Evolutionary conservation across 805 yeast genomes (phyloP), one percentile per base, ranked within the genome.

Genomic region (Metschnikowia lochheadii): DNA sequence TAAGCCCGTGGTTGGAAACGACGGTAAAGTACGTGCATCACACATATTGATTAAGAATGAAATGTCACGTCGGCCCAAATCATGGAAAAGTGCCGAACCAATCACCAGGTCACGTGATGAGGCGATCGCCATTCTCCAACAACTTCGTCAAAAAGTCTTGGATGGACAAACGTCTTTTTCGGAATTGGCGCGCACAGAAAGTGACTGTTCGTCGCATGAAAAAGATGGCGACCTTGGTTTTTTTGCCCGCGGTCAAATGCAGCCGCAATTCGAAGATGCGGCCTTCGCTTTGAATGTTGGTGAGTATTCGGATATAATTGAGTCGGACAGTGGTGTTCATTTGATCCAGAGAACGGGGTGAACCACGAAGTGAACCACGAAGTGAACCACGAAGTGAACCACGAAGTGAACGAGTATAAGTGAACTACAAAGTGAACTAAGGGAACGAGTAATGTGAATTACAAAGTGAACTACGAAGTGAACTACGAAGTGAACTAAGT

Each of bases 191-290:
- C 64, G 74, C 35, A 82, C 89, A 2, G 94, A 89, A 65, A 85
- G 95, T 55, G 99, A 92, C 65, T 90, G 97, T 67, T 80, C 87
- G 15, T 85, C 95, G 10, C 95, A 87, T 61, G 74, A 85, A 43
- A 83, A 87, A 62, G 89, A 90, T 18, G 99, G 99, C 42, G 99
- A 94, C 66, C 75, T 94, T 60, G 98, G 99, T 0, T 82, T 72
- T 63, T 94, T 94, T 63, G 89, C 87, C 21, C 82, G 78, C 53
- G 97, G 97, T 37, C 90, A 85, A 60, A 94, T 94, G 99, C 98
- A 94, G 68, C 96, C 96, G 34, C 72, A 85, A 51, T 94, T 94
- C 63, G 99, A 94, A 68, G 83, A 83, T 52, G 96, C 94, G 2
- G 84, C 96, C 1, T 92, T 87, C 65, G 83, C 70, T 4, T 73